Evolutionary conservation across 1,284 basidiomycete species (phyloP).

Genomic region (Cutaneotrichosporon cavernicola): DNA sequence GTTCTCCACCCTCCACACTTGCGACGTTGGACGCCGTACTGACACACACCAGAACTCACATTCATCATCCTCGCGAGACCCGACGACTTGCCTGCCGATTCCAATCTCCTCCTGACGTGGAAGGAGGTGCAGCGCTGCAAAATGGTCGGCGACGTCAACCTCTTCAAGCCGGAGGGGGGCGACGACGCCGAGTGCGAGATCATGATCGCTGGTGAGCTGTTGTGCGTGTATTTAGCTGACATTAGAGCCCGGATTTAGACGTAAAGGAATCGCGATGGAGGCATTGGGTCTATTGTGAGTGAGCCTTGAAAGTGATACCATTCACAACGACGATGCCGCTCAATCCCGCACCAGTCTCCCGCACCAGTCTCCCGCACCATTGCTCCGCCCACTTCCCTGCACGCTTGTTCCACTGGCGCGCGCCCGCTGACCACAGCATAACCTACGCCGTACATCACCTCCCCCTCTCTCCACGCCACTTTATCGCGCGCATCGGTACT

Average conservation of each 20-base stretch:
- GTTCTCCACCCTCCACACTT: neutral
- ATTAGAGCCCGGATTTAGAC: conserved; percentile 13
- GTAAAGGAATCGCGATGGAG: conserved; percentile 58
- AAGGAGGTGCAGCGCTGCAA: conserved; percentile 33
- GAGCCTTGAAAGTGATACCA: no score
- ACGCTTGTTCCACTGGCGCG: no score
- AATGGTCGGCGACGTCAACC: conserved; percentile 30
- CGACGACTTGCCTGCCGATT: conserved; percentile 10
- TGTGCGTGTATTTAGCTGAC: neutral
- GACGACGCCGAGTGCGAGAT: conserved; percentile 68
- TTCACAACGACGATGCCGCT: no score
- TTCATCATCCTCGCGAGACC: conserved; percentile 75
- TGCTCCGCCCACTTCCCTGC: no score
- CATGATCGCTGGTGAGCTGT: conserved; percentile 72
- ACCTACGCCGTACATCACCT: conserved; percentile 39
- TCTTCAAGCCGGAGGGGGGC: conserved; percentile 52
- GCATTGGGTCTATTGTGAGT: conserved; percentile 63
- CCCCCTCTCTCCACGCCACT: conserved; percentile 33
- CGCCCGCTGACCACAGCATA: conserved; percentile 42
- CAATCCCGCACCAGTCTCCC: conserved; percentile 6
- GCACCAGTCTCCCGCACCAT: no score
- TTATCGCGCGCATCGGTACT: conserved; percentile 62
- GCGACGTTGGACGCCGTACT: neutral
- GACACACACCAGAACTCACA: conserved; percentile 65
- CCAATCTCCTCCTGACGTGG: conserved; percentile 24